A percentile compares a stretch with the other conserved stretches of the same genome.
These are phyloP conservation scores for Lignosus rhinocerotis DNA, from an alignment of 1,284 basidiomycete genomes.

Conservation along the genomic window DNA sequence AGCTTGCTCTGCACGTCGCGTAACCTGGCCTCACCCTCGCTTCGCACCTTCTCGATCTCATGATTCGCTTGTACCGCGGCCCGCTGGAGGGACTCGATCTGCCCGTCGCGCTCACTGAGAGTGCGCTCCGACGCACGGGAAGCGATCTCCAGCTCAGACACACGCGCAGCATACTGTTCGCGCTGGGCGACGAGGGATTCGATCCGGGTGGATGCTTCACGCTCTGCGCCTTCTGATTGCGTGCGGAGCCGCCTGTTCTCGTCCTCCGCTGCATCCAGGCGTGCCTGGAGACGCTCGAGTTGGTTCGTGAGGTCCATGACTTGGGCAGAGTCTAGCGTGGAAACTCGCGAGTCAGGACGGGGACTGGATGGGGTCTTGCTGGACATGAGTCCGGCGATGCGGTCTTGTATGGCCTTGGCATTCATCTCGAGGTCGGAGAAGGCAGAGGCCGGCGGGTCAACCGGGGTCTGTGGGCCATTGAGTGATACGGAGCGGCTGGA, in stretches of 20 bases:
- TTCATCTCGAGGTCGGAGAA: constrained; percentile 41
- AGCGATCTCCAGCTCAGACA: constrained; percentile 50
- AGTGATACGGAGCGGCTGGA: constrained; percentile 35
- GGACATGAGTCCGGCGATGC: constrained; percentile 45
- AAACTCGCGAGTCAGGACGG: constrained; percentile 33
- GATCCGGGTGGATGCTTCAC: constrained; percentile 24
- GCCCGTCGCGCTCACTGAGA: constrained; percentile 52
- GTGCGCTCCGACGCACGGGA: constrained; percentile 47
- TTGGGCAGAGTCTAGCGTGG: constrained; percentile 22
- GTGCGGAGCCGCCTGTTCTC: constrained; percentile 40
- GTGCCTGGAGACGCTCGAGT: constrained; percentile 47
- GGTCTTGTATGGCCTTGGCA: constrained; percentile 46
- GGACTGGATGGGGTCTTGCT: constrained; percentile 33
- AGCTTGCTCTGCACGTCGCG: constrained; percentile 50
- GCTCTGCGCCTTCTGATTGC: constrained; percentile 31
- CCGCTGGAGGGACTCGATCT: constrained; percentile 52
- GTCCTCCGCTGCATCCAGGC: constrained; percentile 55
- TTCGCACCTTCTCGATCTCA: constrained; percentile 47
- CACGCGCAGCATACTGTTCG: constrained; percentile 42
- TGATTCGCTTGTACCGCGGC: constrained; percentile 42
- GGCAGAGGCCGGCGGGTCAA: background rate
- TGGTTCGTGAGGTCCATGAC: constrained; percentile 36
- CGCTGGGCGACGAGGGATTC: constrained; percentile 46
- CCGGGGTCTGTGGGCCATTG: constrained; percentile 33
- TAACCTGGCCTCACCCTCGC: constrained; percentile 47